phyloP scores from a whole-genome alignment of 371 early-diverging fungal genomes.

The Mucor velutinosus region DNA sequence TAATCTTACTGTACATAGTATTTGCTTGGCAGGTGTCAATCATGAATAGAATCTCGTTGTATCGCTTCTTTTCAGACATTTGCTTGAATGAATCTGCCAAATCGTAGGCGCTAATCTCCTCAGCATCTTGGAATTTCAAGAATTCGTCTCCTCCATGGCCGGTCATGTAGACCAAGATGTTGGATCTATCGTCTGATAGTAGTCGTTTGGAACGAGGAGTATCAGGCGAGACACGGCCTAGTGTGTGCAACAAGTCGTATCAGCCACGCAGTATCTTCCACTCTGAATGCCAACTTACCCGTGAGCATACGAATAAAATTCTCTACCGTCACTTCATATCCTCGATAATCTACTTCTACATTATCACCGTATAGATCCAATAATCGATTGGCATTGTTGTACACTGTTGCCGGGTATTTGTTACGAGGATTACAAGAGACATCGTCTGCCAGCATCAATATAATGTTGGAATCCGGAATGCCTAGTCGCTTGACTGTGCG shows the following conservation, averaged over 20 bases:
- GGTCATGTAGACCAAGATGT: constrained; percentile 95
- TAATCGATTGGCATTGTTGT: constrained; percentile 79
- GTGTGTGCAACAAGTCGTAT: no score
- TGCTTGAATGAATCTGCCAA: constrained; percentile 95
- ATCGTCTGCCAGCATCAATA: constrained; percentile 97
- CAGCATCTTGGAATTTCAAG: constrained; percentile 96
- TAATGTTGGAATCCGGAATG: constrained; percentile 96
- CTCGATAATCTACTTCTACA: constrained; percentile 97
- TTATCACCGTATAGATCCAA: constrained; percentile 93
- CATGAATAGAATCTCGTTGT: constrained; percentile 95
- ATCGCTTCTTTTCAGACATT: constrained; percentile 94
- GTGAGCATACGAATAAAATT: constrained; percentile 95
- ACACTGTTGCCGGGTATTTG: constrained; percentile 89
- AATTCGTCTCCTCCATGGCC: constrained; percentile 98
- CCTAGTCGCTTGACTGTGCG: constrained; percentile 97
- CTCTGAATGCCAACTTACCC: constrained; percentile 41
- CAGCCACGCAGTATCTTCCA: no score
- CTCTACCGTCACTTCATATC: constrained; percentile 98
- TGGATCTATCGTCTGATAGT: constrained; percentile 91
- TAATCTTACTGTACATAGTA: constrained; percentile 89
- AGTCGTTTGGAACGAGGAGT: constrained; percentile 91
- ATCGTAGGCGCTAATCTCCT: constrained; percentile 93
- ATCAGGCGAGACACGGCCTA: constrained; percentile 69
- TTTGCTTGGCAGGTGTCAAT: constrained; percentile 98
- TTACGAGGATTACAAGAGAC: constrained; percentile 97